Percentiles rank a stretch among this genome's conserved stretches.
These are phyloP conservation scores for Auxenochlorella pyrenoidosa DNA, from an alignment of 139 green algal genomes.

Conservation along the genomic window DNA sequence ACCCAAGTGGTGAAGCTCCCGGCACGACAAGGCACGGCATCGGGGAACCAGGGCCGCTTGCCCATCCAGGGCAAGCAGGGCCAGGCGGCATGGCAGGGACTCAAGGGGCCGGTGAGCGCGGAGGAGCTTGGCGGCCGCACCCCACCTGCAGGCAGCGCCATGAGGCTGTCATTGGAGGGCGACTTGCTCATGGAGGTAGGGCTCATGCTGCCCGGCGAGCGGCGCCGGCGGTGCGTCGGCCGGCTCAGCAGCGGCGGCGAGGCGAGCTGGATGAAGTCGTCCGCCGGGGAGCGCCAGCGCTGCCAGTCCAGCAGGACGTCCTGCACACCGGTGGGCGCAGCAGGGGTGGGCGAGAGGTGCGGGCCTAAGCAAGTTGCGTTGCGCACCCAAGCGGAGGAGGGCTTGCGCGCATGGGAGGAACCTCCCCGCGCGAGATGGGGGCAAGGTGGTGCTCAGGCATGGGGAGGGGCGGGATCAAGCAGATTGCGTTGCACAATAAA, in stretches of 20 bases:
- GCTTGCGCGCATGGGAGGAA: too few species aligned
- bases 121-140: too few species aligned
- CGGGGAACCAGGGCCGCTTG: not conserved
- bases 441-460: too few species aligned
- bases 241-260: not conserved
- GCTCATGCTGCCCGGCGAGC: not conserved
- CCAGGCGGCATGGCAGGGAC: too few species aligned
- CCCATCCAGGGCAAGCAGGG: not conserved
- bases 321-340: not conserved
- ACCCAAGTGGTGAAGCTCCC: too few species aligned
- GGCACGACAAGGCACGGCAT: not conserved
- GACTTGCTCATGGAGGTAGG: slow-evolving; percentile 26
- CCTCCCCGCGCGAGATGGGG: too few species aligned
- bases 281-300: slow-evolving; percentile 45
- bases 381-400: too few species aligned
- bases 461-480: too few species aligned
- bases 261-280: slow-evolving; percentile 49
- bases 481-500: too few species aligned
- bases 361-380: not conserved
- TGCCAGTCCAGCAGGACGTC: slow-evolving; percentile 50
- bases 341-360: not conserved
- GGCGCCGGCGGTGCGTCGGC: not conserved
- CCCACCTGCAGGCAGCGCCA: slow-evolving; percentile 8
- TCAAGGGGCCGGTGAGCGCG: too few species aligned
- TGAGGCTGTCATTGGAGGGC: slow-evolving; percentile 25